Percentiles rank a stretch among this genome's conserved stretches.
Conservation (phyloP, 2,329 filamentous ascomycete genomes). For the Penicillium sp. region DNA sequence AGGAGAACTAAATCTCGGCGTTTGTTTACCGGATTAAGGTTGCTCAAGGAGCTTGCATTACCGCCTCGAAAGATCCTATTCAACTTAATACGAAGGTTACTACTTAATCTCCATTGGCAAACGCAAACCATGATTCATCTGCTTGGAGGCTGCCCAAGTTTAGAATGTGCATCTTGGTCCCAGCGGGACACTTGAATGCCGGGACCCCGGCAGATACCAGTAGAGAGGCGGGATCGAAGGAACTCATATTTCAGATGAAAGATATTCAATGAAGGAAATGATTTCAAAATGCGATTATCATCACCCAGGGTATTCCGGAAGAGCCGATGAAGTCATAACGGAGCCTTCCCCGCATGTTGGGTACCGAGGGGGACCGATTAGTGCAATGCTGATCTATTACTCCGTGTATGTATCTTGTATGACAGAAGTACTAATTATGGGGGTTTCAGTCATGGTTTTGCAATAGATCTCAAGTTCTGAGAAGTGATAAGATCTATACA, state of each 20-base stretch:
- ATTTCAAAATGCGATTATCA: background rate
- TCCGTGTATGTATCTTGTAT: background rate
- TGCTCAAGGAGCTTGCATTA: slow-evolving; percentile 41
- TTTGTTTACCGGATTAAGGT: slow-evolving; percentile 43
- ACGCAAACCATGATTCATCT: slow-evolving; percentile 48
- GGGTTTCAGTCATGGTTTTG: too few species aligned
- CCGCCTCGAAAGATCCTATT: slow-evolving; percentile 40
- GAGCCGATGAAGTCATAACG: background rate
- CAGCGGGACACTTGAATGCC: slow-evolving; percentile 24
- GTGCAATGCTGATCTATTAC: too few species aligned
- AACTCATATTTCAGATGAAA: background rate
- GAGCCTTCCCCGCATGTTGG: background rate
- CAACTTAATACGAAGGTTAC: background rate
- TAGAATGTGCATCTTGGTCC: slow-evolving; percentile 51
- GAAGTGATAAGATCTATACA: too few species aligned
- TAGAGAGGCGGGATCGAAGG: background rate
- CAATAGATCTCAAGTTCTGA: too few species aligned
- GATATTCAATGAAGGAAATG: background rate
- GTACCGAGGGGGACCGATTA: background rate
- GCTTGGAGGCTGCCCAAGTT: slow-evolving; percentile 48
- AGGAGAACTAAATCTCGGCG: slow-evolving; percentile 45
- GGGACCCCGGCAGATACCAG: slow-evolving; percentile 12
- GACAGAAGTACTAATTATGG: background rate
- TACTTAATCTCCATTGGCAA: background rate
- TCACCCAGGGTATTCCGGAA: background rate